Evolutionary conservation across 2,329 filamentous ascomycete species (phyloP).

Genomic region (Beauveria scarabaeidicola): DNA sequence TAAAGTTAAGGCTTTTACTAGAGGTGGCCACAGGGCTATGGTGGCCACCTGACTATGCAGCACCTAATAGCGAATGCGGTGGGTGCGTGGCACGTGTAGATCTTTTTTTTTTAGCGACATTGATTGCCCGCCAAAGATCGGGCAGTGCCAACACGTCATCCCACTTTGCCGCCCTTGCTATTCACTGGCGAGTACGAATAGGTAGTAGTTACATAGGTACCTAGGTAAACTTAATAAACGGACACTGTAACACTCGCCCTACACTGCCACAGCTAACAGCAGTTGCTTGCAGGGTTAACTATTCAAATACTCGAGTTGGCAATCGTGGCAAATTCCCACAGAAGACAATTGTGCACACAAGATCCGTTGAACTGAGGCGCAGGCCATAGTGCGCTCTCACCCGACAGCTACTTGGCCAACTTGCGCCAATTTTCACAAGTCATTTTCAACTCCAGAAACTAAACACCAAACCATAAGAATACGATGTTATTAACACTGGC

Average conservation of each 20-base stretch:
- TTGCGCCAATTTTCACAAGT: background rate
- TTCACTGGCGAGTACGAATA: no score
- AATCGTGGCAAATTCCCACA: background rate
- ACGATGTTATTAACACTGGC: no score
- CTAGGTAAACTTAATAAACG: no score
- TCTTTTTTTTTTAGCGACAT: no score
- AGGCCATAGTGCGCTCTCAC: background rate
- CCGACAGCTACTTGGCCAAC: background rate
- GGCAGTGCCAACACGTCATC: background rate
- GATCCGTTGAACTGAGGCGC: background rate
- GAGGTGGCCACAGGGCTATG: no score
- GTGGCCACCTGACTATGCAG: no score
- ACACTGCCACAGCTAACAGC: constrained; percentile 4
- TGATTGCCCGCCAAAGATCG: no score
- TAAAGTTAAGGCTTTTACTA: no score
- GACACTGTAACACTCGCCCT: constrained; percentile 1
- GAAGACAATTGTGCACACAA: background rate
- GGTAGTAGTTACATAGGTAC: no score
- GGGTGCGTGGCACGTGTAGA: no score
- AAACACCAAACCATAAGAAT: no score
- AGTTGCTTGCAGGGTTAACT: background rate
- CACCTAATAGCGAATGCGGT: no score
- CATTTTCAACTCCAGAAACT: background rate
- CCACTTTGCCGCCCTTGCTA: background rate
- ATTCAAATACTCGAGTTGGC: background rate